Percentiles rank a stretch among this genome's conserved stretches.
These are phyloP conservation scores for Fusarium siculi DNA, from an alignment of 2,329 filamentous ascomycete genomes.

Conservation along the genomic window DNA sequence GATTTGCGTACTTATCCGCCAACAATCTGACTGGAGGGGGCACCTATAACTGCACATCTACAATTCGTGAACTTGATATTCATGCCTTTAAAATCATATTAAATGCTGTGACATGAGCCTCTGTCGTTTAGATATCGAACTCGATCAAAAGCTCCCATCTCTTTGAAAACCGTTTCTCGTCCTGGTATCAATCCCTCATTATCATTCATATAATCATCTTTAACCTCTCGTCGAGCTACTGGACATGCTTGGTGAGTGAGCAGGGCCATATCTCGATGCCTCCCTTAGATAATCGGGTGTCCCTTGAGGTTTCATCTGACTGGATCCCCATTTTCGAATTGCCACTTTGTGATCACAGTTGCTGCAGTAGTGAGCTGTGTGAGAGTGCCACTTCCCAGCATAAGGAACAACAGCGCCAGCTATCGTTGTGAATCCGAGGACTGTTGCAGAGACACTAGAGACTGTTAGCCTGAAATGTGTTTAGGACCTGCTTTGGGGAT, in stretches of 20 bases:
- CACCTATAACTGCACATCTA: not conserved
- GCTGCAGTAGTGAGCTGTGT: slow-evolving; percentile 37
- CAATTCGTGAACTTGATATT: not conserved
- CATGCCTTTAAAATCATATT: not conserved
- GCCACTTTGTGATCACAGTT: slow-evolving; percentile 40
- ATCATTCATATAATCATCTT: not conserved
- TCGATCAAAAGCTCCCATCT: not conserved
- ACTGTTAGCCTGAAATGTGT: not conserved
- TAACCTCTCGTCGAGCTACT: not conserved
- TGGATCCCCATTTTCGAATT: slow-evolving; percentile 13
- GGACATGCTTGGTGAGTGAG: not conserved
- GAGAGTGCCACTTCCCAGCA: slow-evolving; percentile 27
- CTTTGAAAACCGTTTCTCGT: not conserved
- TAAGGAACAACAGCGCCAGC: slow-evolving; percentile 38
- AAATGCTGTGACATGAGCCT: not conserved
- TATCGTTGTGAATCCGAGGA: slow-evolving; percentile 36
- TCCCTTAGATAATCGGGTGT: slow-evolving; percentile 38
- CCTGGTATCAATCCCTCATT: not conserved
- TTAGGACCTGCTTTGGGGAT: accelerated
- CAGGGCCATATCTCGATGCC: slow-evolving; percentile 27
- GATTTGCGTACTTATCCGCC: not conserved
- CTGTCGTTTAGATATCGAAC: too few relatives aligned
- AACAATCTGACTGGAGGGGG: too few relatives aligned
- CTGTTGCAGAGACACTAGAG: slow-evolving; percentile 26
- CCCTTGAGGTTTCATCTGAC: slow-evolving; percentile 28